Percentiles rank a stretch among this genome's conserved stretches.
Conservation (phyloP, 345 rosid genomes). For the Arabidopsis thaliana region DNA sequence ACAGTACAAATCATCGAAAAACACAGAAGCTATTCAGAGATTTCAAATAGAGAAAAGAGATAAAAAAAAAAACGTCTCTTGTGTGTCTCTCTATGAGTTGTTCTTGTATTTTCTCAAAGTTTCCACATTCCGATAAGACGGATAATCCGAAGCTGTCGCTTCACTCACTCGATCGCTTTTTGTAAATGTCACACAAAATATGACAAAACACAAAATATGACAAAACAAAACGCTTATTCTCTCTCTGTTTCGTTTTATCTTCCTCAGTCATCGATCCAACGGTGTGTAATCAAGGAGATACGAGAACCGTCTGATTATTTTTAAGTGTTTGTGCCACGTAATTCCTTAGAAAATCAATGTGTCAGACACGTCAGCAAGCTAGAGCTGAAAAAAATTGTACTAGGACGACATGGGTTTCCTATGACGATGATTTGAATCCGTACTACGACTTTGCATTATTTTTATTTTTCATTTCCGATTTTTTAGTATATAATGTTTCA, state of each 20-base stretch:
- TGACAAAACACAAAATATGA: constrained; percentile 44
- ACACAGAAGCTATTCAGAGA: constrained; percentile 3
- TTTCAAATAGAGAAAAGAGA: not conserved
- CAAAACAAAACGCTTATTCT: constrained; percentile 39
- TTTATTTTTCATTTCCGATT: not conserved
- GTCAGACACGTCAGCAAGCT: constrained; percentile 44
- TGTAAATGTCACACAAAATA: constrained; percentile 45
- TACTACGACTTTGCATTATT: not conserved
- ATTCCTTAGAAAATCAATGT: not conserved
- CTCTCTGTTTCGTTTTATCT: constrained; percentile 34
- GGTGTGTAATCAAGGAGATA: constrained; percentile 17
- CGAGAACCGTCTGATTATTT: constrained; percentile 20
- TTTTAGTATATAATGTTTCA: not conserved
- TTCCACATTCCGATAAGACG: constrained; percentile 52
- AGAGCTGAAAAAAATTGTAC: constrained; percentile 22
- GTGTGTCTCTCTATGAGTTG: not conserved
- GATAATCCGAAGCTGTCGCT: constrained; percentile 56
- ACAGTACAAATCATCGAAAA: not conserved
- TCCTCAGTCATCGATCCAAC: constrained; percentile 31
- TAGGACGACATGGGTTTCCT: constrained; percentile 40
- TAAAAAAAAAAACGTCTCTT: constrained; percentile 18
- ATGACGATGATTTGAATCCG: constrained; percentile 35
- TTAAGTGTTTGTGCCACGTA: constrained; percentile 34
- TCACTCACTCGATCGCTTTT: constrained; percentile 43
- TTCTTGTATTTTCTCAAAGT: constrained; percentile 13